phyloP scores from a whole-genome alignment of 2,329 filamentous ascomycete genomes.

The Paramyrothecium roridum region DNA sequence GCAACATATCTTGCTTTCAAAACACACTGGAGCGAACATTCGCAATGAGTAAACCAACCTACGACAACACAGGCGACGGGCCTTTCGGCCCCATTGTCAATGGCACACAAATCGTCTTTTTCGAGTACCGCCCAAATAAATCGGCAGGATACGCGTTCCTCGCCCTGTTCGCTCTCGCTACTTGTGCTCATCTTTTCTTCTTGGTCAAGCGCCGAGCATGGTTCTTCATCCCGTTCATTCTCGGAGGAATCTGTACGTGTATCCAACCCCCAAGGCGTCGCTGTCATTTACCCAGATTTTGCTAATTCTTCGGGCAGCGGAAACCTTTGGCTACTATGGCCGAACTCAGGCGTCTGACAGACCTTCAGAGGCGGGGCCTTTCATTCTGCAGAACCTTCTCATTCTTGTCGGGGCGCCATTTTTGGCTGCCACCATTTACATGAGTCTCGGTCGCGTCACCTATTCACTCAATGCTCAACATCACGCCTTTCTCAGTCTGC shows the following conservation, averaged over 20 bases:
- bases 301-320: background rate
- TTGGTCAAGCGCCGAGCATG: background rate
- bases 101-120: background rate
- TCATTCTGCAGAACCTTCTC: background rate
- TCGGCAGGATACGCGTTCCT: background rate
- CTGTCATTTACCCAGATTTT: background rate
- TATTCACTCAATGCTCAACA: background rate
- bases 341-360: background rate
- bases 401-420: background rate
- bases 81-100: background rate
- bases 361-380: background rate
- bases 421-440: background rate
- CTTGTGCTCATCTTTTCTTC: background rate
- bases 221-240: background rate
- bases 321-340: background rate
- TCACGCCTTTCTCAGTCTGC: background rate
- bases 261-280: background rate
- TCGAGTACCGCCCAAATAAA: background rate
- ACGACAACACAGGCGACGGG: background rate
- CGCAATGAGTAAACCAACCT: background rate
- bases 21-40: no score
- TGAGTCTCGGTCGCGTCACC: background rate
- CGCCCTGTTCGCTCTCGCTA: background rate
- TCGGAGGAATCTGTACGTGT: background rate
- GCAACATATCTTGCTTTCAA: no score